Evolutionary conservation across 305 asterid genomes (phyloP).

Genomic region (Salvia sclarea): DNA sequence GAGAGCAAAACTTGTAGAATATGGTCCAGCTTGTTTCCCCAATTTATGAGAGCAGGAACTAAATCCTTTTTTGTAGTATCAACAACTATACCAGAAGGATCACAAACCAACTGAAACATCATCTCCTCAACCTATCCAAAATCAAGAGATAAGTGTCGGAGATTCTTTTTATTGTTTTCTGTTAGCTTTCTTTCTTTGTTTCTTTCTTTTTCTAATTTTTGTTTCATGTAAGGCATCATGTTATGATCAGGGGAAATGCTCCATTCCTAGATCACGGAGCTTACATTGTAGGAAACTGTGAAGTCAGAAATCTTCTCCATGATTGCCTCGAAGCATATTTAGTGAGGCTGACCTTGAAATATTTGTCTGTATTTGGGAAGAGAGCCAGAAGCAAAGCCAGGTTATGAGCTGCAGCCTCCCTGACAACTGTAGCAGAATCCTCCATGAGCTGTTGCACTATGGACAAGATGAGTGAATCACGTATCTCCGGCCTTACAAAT

Average conservation of each 20-base stretch:
- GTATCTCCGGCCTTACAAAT: slow-evolving; percentile 95
- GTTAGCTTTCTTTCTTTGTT: slow-evolving; percentile 27
- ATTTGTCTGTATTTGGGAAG: slow-evolving; percentile 97
- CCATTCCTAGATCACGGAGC: slow-evolving; percentile 97
- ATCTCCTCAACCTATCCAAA: slow-evolving; percentile 91
- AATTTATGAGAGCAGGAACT: slow-evolving; percentile 86
- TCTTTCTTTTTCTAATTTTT: slow-evolving; percentile 19
- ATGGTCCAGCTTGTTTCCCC: slow-evolving; percentile 96
- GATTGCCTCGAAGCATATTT: slow-evolving; percentile 99
- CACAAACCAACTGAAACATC: slow-evolving; percentile 96
- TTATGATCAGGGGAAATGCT: slow-evolving; percentile 74
- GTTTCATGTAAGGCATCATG: slow-evolving; percentile 50
- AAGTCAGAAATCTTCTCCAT: slow-evolving; percentile 98
- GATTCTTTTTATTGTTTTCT: slow-evolving; percentile 32
- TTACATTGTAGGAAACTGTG: slow-evolving; percentile 91
- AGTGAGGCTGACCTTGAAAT: slow-evolving; percentile 99
- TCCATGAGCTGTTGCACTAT: slow-evolving; percentile 97
- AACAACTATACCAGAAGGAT: slow-evolving; percentile 95
- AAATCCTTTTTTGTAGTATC: slow-evolving; percentile 86
- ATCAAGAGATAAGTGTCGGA: slow-evolving; percentile 46
- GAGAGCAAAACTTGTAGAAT: slow-evolving; percentile 69
- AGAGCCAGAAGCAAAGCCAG: slow-evolving; percentile 96
- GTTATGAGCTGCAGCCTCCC: slow-evolving; percentile 98
- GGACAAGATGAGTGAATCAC: slow-evolving; percentile 97
- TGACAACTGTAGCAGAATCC: slow-evolving; percentile 96